Base-by-base conservation (phyloP, 805 yeast genomes). In the Nakazawaea anatomiae region DNA sequence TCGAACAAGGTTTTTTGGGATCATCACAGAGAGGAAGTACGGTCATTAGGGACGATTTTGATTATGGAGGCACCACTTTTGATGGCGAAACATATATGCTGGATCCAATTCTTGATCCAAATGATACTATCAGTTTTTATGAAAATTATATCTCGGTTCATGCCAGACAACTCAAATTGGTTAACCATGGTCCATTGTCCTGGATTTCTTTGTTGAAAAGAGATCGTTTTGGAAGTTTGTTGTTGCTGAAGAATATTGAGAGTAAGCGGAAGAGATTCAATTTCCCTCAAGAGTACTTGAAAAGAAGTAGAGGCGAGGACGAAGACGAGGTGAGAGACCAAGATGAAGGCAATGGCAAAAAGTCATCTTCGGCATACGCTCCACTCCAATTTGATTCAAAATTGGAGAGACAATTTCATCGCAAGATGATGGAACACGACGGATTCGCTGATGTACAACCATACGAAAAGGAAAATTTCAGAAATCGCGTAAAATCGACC, bases 121-220 rank as follows among this genome's bases (percentile, higher is more conserved):
- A 68, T 25, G 80, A 74, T 10, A 51, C 52, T 1, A 64, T 80
- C 6, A 69, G 75, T 48, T 65, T 79, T 35, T 74, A 69, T 53
- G 63, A 62, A 0, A 77, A 76, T 1, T 69, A 69, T 55, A 55
- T 71, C 4, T 75, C 85, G 0, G 66, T 77, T 50, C 62, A 71
- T 47, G 54, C 70, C 14, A 68, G 68, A 30, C 72, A 68, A 46
- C 64, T 72, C 4, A 62, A 79, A 42, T 62, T 74, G 34, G 69
- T 70, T 52, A 72, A 73, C 56, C 74, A 71, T 60, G 86, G 85
- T 1, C 80, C 85, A 0, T 68, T 79, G 36, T 62, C 82, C 1
- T 75, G 81, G 74, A 55, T 74, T 4, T 63, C 84, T 0, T 51
- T 76, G 29, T 61, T 80, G 48, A 70, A 71, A 50, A 77, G 71